phyloP scores from a whole-genome alignment of 192 early-diverging fungal species.

The Paraglomus brasilianum region DNA sequence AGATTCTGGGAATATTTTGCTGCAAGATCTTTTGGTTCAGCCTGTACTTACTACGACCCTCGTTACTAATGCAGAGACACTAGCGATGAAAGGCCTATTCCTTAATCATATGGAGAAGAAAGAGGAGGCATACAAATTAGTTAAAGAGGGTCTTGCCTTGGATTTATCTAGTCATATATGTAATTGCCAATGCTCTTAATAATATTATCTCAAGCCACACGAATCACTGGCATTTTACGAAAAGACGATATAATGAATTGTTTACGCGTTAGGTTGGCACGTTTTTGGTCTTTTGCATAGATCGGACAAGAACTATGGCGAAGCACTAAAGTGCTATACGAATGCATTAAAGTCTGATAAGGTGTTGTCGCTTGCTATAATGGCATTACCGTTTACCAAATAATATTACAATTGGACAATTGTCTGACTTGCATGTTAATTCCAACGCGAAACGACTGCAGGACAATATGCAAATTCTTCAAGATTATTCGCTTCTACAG shows the following conservation, averaged over 20 bases:
- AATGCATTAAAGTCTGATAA: constrained; percentile 83
- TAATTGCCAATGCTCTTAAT: constrained; percentile 41
- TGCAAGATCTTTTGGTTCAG: too few species aligned
- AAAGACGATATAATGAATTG: not conserved
- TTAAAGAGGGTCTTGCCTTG: constrained; percentile 80
- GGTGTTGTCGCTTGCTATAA: constrained; percentile 36
- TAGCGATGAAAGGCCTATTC: constrained; percentile 95
- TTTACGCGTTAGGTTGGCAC: constrained; percentile 76
- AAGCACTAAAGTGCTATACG: constrained; percentile 89
- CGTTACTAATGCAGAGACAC: constrained; percentile 69
- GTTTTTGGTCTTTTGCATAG: constrained; percentile 92
- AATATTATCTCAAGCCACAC: constrained; percentile 12
- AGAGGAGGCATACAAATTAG: constrained; percentile 84
- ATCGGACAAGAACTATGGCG: constrained; percentile 88
- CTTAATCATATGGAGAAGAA: constrained; percentile 85
- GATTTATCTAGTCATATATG: constrained; percentile 83
- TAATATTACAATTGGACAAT: not conserved
- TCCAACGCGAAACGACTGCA: too few species aligned
- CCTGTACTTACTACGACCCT: too few species aligned
- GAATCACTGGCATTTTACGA: not conserved
- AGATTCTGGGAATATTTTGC: not conserved
- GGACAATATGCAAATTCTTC: constrained; percentile 90
- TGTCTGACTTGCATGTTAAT: too few species aligned
- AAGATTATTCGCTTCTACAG: constrained; percentile 85
- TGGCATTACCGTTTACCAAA: not conserved